phyloP scores from a whole-genome alignment of 176 grass and related monocot genomes.

The Avena insularis region DNA sequence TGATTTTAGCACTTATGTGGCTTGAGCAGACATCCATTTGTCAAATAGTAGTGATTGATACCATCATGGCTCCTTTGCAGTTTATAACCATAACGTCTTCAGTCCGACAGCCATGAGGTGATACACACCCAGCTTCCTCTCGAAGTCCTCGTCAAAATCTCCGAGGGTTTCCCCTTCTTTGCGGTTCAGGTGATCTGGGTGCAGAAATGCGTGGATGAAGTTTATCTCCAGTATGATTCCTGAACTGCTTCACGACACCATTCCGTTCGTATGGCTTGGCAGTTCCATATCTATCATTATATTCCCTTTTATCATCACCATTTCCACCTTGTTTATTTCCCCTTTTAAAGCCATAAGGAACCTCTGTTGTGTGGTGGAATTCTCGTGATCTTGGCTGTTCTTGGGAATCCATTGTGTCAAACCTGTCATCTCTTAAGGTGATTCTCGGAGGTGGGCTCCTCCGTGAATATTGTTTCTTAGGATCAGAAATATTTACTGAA shows the following conservation, averaged over 20 bases:
- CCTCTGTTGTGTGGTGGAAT: conserved; percentile 53
- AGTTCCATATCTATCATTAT: conserved; percentile 51
- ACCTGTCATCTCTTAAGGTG: conserved; percentile 50
- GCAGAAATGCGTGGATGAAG: conserved; percentile 50
- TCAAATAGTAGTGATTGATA: conserved; percentile 35
- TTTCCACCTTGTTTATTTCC: conserved; percentile 54
- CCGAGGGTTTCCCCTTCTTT: conserved; percentile 59
- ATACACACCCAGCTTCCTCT: conserved; percentile 51
- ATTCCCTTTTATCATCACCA: conserved; percentile 57
- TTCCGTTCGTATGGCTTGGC: conserved; percentile 56
- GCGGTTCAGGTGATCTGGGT: conserved; percentile 54
- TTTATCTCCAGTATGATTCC: conserved; percentile 58
- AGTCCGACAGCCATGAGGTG: conserved; percentile 39
- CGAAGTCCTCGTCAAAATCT: conserved; percentile 57
- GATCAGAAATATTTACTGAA: conserved; percentile 61
- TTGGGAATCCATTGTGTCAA: conserved; percentile 54
- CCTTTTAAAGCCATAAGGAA: conserved; percentile 59
- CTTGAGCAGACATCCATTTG: conserved; percentile 43
- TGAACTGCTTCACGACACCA: conserved; percentile 50
- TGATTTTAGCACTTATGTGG: conserved; percentile 41
- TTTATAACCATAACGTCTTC: not conserved
- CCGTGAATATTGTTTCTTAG: conserved; percentile 56
- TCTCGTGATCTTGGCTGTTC: conserved; percentile 60
- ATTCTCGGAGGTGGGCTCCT: conserved; percentile 55
- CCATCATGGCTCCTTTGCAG: not conserved